These are phyloP conservation scores for Boletellus ananas DNA, from an alignment of 768 basidiomycete species.

Conservation along the genomic window DNA sequence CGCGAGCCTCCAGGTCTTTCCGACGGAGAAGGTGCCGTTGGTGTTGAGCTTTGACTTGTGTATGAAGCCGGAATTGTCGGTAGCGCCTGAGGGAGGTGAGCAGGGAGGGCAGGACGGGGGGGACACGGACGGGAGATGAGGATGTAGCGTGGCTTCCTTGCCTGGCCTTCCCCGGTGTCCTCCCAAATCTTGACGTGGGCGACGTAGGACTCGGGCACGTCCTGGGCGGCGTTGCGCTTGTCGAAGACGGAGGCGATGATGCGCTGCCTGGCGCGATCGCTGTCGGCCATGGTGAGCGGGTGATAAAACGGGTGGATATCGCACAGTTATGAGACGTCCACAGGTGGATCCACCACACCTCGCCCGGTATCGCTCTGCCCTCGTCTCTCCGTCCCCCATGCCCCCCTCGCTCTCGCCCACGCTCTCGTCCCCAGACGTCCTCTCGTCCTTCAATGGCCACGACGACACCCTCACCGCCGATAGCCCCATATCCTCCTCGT, in stretches of 20 bases:
- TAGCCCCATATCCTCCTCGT: constrained; percentile 31
- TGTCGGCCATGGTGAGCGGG: constrained; percentile 34
- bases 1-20: constrained; percentile 89
- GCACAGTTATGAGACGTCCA: not conserved
- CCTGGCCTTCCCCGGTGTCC: constrained; percentile 69
- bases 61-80: constrained; percentile 63
- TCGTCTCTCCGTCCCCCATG: constrained; percentile 10
- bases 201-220: constrained; percentile 75
- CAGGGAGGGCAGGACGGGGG: not conserved
- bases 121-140: constrained; percentile 79
- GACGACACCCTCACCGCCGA: constrained; percentile 28
- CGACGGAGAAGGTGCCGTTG: constrained; percentile 92
- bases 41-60: constrained; percentile 98
- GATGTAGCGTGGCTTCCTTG: constrained; percentile 85
- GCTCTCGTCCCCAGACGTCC: constrained; percentile 30
- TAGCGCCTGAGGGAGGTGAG: constrained; percentile 44
- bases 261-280: constrained; percentile 53
- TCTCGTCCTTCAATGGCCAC: constrained; percentile 31
- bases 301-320: too few species aligned
- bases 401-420: constrained; percentile 22
- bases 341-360: constrained; percentile 5
- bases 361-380: too few species aligned
- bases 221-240: constrained; percentile 59
- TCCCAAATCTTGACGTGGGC: constrained; percentile 94
- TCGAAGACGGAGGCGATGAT: constrained; percentile 86